These are phyloP conservation scores for Collybiopsis luxurians DNA, from an alignment of 768 basidiomycete species.

Conservation along the genomic window DNA sequence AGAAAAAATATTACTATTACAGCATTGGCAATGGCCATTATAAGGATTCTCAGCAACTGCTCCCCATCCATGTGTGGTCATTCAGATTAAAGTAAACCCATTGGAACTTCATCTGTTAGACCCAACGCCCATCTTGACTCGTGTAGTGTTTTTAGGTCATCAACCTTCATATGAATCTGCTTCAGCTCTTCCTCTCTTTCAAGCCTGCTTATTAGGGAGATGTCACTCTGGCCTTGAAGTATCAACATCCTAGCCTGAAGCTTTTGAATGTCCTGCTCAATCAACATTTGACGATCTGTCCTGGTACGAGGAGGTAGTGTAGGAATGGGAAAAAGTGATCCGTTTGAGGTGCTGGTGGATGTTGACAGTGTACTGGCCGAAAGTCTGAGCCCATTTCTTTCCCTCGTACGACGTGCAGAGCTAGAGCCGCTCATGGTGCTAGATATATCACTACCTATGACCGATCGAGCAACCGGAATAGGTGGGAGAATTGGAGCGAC, in stretches of 20 bases:
- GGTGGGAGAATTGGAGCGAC: background rate
- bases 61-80: too few species aligned
- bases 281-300: slow-evolving; percentile 3
- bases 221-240: background rate
- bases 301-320: slow-evolving; percentile 2
- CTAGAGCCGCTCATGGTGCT: background rate
- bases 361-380: background rate
- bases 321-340: background rate
- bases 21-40: too few species aligned
- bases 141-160: slow-evolving; percentile 1
- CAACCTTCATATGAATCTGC: slow-evolving; percentile 1
- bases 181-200: slow-evolving; percentile 4
- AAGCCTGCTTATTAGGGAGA: background rate
- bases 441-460: background rate
- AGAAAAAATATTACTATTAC: too few species aligned
- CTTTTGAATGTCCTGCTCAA: slow-evolving; percentile 4
- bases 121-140: slow-evolving; percentile 7
- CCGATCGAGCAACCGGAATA: background rate
- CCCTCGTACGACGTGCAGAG: background rate
- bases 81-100: background rate
- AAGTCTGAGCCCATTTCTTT: background rate
- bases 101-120: background rate
- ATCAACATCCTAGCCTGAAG: slow-evolving; percentile 4
- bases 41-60: too few species aligned
- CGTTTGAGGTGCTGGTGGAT: background rate